A percentile compares a stretch with the other conserved stretches of the same genome.
These are phyloP conservation scores for Lophiostoma macrostomum DNA, from an alignment of 495 filamentous ascomycete genomes.

Conservation along the genomic window DNA sequence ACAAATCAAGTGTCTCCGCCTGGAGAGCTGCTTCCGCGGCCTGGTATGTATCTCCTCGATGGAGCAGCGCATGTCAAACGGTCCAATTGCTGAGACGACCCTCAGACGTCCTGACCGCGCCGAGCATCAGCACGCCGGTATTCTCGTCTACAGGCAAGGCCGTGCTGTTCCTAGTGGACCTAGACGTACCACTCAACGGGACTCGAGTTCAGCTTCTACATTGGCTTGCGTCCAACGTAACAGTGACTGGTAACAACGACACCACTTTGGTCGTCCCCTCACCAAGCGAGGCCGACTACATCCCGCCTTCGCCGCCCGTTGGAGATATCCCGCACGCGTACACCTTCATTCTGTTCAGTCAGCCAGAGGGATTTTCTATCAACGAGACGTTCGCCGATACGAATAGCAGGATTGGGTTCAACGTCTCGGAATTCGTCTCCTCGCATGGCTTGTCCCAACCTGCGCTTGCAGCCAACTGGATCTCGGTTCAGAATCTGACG, in stretches of 20 bases:
- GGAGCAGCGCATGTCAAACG: neutral
- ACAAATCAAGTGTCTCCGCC: constrained; percentile 14
- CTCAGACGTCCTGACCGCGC: constrained; percentile 14
- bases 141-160: constrained; percentile 7
- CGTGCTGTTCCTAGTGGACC: constrained; percentile 42
- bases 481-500: constrained; percentile 37
- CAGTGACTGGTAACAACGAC: constrained; percentile 17
- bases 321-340: constrained; percentile 41
- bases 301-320: constrained; percentile 41
- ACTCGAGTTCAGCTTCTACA: constrained; percentile 40
- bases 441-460: constrained; percentile 32
- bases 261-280: neutral
- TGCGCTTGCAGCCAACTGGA: constrained; percentile 43
- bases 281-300: constrained; percentile 34
- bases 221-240: constrained; percentile 43
- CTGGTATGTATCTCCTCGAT: constrained; percentile 7
- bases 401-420: constrained; percentile 39
- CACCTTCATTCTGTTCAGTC: constrained; percentile 42
- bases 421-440: constrained; percentile 37
- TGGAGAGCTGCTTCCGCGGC: constrained; percentile 23
- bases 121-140: constrained; percentile 15
- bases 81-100: neutral
- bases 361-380: constrained; percentile 37
- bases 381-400: constrained; percentile 39
- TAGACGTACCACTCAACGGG: constrained; percentile 37